Percentiles rank a stretch among this genome's conserved stretches.
phyloP scores from a whole-genome alignment of 2,329 filamentous ascomycete species.

The Clarireedia monteithiana region DNA sequence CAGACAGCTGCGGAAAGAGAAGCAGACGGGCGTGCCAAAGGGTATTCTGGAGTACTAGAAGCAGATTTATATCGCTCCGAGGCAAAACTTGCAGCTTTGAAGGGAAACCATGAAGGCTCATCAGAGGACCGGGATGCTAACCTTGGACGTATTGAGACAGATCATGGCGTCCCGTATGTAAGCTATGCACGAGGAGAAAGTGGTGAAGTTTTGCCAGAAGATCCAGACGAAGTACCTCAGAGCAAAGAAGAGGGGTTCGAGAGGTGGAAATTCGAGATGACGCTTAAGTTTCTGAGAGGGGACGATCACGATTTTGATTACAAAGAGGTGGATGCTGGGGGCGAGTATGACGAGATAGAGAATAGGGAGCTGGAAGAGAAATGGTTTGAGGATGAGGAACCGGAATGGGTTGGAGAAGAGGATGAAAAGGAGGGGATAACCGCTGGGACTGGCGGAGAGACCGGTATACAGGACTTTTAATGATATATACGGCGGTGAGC shows the following conservation, averaged over 20 bases:
- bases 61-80: conserved; percentile 30
- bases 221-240: conserved; percentile 26
- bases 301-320: conserved; percentile 31
- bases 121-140: background rate
- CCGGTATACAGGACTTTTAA: conserved; percentile 30
- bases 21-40: conserved; percentile 29
- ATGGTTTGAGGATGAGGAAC: conserved; percentile 32
- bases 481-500: background rate
- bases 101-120: conserved; percentile 6
- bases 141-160: background rate
- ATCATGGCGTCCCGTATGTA: conserved; percentile 17
- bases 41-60: conserved; percentile 30
- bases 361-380: conserved; percentile 27
- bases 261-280: conserved; percentile 30
- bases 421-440: conserved; percentile 12
- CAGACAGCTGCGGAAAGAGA: conserved; percentile 29
- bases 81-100: conserved; percentile 28
- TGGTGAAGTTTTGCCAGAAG: conserved; percentile 26
- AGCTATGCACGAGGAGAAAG: conserved; percentile 21
- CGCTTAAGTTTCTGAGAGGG: conserved; percentile 28
- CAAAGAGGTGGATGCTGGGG: conserved; percentile 25
- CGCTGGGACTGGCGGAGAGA: conserved; percentile 22
- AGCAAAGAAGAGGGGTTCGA: conserved; percentile 29
- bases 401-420: conserved; percentile 23
- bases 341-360: conserved; percentile 28